Conservation (phyloP, 2,329 filamentous ascomycete species). For the Periconia digitata region DNA sequence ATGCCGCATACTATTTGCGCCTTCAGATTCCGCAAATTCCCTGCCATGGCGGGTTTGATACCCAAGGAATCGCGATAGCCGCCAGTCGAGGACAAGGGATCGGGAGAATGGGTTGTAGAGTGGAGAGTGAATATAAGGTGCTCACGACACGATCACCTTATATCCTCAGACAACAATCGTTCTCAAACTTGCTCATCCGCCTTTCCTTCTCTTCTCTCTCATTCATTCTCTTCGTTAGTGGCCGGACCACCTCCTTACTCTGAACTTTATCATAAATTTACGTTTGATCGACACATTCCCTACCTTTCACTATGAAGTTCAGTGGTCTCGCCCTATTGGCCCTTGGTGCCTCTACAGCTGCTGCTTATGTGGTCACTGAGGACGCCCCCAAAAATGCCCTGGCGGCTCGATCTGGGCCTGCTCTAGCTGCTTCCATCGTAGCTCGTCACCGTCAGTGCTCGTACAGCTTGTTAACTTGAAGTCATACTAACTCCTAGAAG, state of each 20-base stretch:
- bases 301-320: constrained; percentile 34
- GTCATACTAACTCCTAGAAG: background rate
- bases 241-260: constrained; percentile 33
- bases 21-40: constrained; percentile 4
- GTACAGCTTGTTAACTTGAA: background rate
- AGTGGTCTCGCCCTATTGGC: constrained; percentile 31
- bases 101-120: constrained; percentile 5
- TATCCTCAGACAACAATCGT: constrained; percentile 32
- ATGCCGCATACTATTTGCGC: background rate
- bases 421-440: background rate
- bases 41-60: constrained; percentile 14
- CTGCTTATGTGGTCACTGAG: constrained; percentile 35
- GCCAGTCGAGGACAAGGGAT: constrained; percentile 7
- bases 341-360: constrained; percentile 31
- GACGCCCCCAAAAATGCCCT: constrained; percentile 25
- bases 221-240: constrained; percentile 26
- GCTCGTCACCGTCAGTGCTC: background rate
- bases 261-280: constrained; percentile 11
- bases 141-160: constrained; percentile 19
- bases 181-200: constrained; percentile 37
- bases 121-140: constrained; percentile 28
- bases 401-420: constrained; percentile 18
- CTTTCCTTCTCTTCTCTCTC: constrained; percentile 25
- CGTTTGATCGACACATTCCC: constrained; percentile 8
- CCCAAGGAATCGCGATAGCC: constrained; percentile 8